Evolutionary conservation across 73 alveolate species (phyloP), one percentile per base, ranked within the genome.

Genomic region (Symbiodinium natans): DNA sequence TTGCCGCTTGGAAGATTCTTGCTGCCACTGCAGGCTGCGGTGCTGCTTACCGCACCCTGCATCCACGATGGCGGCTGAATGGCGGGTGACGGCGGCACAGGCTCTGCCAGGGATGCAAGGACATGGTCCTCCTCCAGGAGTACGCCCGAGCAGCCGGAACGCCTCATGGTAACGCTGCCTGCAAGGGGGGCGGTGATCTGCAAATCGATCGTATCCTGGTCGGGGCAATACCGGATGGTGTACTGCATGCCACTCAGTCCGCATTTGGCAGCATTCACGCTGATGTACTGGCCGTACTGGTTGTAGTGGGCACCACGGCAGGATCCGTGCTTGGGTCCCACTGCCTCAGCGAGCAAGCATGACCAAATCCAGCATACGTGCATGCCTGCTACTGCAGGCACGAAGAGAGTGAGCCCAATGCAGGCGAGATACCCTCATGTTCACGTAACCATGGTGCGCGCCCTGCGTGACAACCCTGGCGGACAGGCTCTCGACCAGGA

Each of bases 61-160:
- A 63, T 63, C 80, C 80, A 63, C 80, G 80, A 63, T 36, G 80
- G 80, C 13, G 80, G 80, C 80, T 63, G 80, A 31, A 63, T 19
- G 40, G 80, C 80, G 38, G 80, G 38, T 29, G 71, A 52, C 25
- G 71, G 71, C 71, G 27, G 71, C 1, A 52, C 71, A 29, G 71
- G 71, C 71, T 52, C 71, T 15, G 71, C 71, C n/a, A 52, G 17
- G 71, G 31, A 23, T n/a, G n/a, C n/a, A n/a, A n/a, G n/a, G n/a
- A n/a, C n/a, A 23, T 52, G 71, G 71, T 29, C 23, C 23, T 52
- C 71, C 71, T 52, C 71, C 10, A 52, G 71, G 71, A 52, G 71
- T 23, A 52, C 71, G n/a, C 71, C 71, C 71, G 71, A 52, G 23
- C 71, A 52, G 71, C 71, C 71, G 71, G 71, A 52, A 21, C 71